phyloP scores from a whole-genome alignment of 345 rosid genomes.

The Linum usitatissimum region DNA sequence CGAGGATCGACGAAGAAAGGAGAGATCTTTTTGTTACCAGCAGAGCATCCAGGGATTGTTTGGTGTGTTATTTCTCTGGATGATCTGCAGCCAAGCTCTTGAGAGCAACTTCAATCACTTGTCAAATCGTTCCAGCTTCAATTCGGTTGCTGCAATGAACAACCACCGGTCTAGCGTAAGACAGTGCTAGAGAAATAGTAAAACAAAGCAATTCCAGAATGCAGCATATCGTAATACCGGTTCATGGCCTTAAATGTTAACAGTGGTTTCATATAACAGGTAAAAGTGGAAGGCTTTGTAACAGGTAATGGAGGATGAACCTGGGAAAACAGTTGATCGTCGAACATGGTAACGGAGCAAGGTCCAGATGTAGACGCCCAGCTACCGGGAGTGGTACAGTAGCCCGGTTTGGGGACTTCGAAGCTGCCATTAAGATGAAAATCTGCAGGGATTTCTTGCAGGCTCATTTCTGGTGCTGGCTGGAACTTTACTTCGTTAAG shows the following conservation, averaged over 20 bases:
- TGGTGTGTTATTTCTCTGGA: background rate
- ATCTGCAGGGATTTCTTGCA: slow-evolving; percentile 39
- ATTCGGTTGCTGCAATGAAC: slow-evolving; percentile 15
- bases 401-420: slow-evolving; percentile 42
- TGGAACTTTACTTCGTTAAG: slow-evolving; percentile 39
- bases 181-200: too few species aligned
- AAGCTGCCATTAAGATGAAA: slow-evolving; percentile 48
- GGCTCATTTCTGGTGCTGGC: slow-evolving; percentile 35
- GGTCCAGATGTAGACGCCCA: slow-evolving; percentile 54
- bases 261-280: background rate
- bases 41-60: background rate
- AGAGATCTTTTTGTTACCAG: background rate
- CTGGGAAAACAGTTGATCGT: slow-evolving; percentile 43
- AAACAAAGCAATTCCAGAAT: too few species aligned
- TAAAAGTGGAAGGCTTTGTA: background rate
- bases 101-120: background rate
- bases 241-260: too few species aligned
- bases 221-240: too few species aligned
- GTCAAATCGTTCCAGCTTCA: background rate
- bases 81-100: background rate
- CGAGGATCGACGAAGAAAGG: too few species aligned
- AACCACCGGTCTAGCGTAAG: background rate
- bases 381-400: slow-evolving; percentile 30
- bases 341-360: slow-evolving; percentile 44
- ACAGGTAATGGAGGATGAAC: background rate